Conservation (phyloP, 2,329 filamentous ascomycete genomes). For the Diaporthe vexans region DNA sequence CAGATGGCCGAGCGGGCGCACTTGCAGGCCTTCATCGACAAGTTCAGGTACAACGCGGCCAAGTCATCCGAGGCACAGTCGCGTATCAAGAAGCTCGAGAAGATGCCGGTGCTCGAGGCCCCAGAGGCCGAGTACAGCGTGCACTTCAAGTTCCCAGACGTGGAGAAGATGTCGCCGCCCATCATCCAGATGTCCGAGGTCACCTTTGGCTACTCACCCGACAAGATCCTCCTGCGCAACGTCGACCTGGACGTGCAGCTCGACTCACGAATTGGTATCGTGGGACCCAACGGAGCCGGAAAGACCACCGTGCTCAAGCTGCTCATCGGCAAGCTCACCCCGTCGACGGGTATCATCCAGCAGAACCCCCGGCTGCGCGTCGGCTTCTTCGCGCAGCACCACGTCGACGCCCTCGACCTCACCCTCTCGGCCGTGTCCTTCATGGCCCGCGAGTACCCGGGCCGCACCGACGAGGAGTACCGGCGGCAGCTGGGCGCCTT, state of each 20-base stretch:
- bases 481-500: constrained; percentile 93
- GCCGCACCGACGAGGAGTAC: constrained; percentile 96
- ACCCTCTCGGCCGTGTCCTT: constrained; percentile 92
- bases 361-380: constrained; percentile 90
- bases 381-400: constrained; percentile 98
- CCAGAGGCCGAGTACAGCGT: constrained; percentile 96
- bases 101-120: constrained; percentile 91
- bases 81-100: constrained; percentile 98
- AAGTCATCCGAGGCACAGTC: constrained; percentile 99
- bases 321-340: constrained; percentile 87
- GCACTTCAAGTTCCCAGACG: constrained; percentile 96
- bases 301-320: constrained; percentile 99
- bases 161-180: constrained; percentile 96
- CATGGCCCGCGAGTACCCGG: constrained; percentile 94
- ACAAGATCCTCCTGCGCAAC: constrained; percentile 84
- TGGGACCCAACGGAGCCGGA: constrained; percentile 98
- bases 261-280: constrained; percentile 97
- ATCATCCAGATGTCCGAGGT: constrained; percentile 98
- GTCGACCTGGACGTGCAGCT: constrained; percentile 98
- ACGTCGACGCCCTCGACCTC: constrained; percentile 95
- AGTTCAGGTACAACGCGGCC: constrained; percentile 98
- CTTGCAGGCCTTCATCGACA: constrained; percentile 98
- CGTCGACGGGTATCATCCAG: constrained; percentile 85
- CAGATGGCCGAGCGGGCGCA: constrained; percentile 96
- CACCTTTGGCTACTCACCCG: constrained; percentile 86